Base-by-base conservation (phyloP, 768 basidiomycete species). In the Collybia nuda region DNA sequence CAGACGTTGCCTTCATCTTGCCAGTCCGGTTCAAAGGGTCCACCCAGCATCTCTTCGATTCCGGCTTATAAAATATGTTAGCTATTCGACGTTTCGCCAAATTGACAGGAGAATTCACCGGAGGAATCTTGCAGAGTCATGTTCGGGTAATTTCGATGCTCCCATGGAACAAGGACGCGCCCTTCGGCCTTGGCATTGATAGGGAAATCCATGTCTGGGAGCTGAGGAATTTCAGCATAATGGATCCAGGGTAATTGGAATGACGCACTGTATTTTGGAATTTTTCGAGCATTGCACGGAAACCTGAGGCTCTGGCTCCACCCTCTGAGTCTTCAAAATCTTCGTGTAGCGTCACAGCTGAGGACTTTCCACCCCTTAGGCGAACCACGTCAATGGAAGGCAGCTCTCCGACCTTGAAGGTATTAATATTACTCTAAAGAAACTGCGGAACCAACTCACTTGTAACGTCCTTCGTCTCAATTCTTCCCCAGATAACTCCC, bases 101-200 rank as follows among this genome's bases (percentile, higher is more conserved):
- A 19, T 44, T 12, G n/a, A 11, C n/a, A 17, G 40, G 22, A 24
- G 36, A 40, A 56, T 64, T 38, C 40, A 72, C 72, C 62, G 37
- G 76, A 76, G 0, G 76, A 77, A 50, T 77, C 69, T 54, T 74
- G 68, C 2, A 55, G 41, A 4, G 93, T 90, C 41, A 85, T 66
- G 62, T 94, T 95, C 5, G 88, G 80, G 60, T 80, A 85, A 35
- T 71, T 63, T n/a, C 76, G 75, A 58, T 90, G 83, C 63, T 96
- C 93, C 93, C 94, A 97, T 37, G 93, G 90, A 4, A 96, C 86
- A 12, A 99, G 75, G 6, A 99, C 84, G 14, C 97, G 86, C 9
- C 96, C 92, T 70, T 98, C 97, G 0, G 94, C 89, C 70, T 88
- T 90, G 19, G 90, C 84, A 59, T 98, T 98, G 69, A 99, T 84